Percentiles rank a stretch among this genome's conserved stretches.
These are phyloP conservation scores for Fistulinella prunicolor DNA, from an alignment of 768 basidiomycete species.

Conservation along the genomic window DNA sequence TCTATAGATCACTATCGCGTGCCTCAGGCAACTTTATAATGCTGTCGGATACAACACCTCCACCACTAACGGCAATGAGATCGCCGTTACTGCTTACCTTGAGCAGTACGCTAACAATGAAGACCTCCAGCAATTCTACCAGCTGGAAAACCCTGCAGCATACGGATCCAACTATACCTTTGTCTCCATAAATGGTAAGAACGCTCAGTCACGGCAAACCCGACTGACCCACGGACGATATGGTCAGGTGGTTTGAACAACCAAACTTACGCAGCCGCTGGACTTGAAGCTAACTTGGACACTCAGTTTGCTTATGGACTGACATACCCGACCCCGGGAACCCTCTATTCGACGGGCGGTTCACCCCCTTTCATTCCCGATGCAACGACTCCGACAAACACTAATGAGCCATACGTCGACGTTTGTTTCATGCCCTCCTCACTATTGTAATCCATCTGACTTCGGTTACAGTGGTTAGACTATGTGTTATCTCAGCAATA, in stretches of 20 bases:
- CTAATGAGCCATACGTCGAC: conserved; percentile 46
- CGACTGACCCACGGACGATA: conserved; percentile 7
- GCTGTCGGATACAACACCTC: conserved; percentile 42
- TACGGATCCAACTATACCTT: conserved; percentile 47
- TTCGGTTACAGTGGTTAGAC: conserved; percentile 51
- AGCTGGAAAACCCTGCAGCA: conserved; percentile 45
- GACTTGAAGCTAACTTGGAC: conserved; percentile 63
- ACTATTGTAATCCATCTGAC: background rate
- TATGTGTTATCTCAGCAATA: conserved; percentile 44
- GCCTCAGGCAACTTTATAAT: too few relatives aligned
- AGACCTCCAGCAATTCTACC: conserved; percentile 50
- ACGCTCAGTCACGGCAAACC: background rate
- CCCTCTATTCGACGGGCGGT: conserved; percentile 65
- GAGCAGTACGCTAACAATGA: conserved; percentile 47
- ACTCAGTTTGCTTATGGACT: conserved; percentile 18
- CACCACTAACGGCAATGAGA: conserved; percentile 39
- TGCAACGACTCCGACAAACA: conserved; percentile 33
- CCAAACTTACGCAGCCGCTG: conserved; percentile 50
- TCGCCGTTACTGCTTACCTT: conserved; percentile 54
- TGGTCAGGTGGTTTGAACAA: conserved; percentile 53
- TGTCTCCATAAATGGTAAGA: conserved; percentile 50
- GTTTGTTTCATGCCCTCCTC: conserved; percentile 26
- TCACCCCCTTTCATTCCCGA: conserved; percentile 56
- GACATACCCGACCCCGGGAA: conserved; percentile 27
- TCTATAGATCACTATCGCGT: conserved; percentile 43